Conservation (phyloP, 2,329 filamentous ascomycete species). For the Aspergillus quadrilineatus region DNA sequence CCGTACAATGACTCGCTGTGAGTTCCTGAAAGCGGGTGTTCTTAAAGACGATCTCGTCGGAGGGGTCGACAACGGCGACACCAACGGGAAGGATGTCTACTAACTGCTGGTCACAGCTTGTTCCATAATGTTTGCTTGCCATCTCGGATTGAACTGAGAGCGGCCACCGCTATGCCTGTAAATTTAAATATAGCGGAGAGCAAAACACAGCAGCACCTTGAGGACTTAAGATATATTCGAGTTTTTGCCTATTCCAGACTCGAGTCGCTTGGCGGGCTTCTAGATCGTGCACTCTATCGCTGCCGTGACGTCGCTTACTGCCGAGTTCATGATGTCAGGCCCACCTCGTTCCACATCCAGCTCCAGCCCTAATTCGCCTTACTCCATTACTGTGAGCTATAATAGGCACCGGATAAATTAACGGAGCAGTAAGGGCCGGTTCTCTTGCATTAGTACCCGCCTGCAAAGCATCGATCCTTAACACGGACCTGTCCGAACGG, state of each 20-base stretch:
- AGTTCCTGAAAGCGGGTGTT: slow-evolving; percentile 25
- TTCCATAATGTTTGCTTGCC: neutral
- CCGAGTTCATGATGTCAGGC: neutral
- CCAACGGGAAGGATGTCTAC: slow-evolving; percentile 28
- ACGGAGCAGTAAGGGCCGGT: no score
- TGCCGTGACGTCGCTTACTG: neutral
- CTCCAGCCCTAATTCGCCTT: neutral
- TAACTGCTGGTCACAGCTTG: slow-evolving; percentile 25
- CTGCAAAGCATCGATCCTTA: no score
- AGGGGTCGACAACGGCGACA: slow-evolving; percentile 23
- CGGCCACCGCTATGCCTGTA: neutral
- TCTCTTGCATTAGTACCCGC: no score
- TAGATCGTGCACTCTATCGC: neutral
- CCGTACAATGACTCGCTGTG: slow-evolving; percentile 2
- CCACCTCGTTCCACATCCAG: neutral
- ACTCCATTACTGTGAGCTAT: neutral
- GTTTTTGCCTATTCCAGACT: no score
- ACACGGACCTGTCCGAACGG: no score
- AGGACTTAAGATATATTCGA: no score
- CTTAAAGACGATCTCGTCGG: slow-evolving; percentile 21
- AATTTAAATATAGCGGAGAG: no score
- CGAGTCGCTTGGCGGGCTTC: no score
- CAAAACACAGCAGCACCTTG: no score
- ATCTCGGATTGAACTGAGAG: neutral
- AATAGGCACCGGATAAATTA: neutral